Evolutionary conservation across 371 early-diverging fungal species (phyloP).

Genomic region (Funneliformis caledonium): DNA sequence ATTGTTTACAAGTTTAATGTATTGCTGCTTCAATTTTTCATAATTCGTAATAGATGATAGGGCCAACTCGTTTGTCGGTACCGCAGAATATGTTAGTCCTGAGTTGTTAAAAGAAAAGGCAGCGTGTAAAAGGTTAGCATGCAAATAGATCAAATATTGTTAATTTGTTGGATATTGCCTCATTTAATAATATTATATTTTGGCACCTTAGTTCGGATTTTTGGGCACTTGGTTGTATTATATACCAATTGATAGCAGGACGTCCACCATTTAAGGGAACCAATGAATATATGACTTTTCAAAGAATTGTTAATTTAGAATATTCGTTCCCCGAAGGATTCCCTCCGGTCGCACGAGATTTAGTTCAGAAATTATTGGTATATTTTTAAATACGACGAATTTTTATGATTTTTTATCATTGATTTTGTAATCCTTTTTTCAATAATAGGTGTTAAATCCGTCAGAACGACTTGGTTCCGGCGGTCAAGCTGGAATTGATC

Average conservation of each 20-base stretch:
- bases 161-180: not conserved
- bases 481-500: constrained; percentile 63
- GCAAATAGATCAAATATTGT: not conserved
- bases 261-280: constrained; percentile 95
- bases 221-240: constrained; percentile 98
- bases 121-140: constrained; percentile 65
- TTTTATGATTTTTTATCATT: not conserved
- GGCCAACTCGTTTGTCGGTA: constrained; percentile 94
- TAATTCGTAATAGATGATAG: constrained; percentile 48
- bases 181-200: not conserved
- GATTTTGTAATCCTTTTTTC: not conserved
- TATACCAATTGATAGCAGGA: constrained; percentile 94
- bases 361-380: constrained; percentile 76
- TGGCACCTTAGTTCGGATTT: constrained; percentile 77
- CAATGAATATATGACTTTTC: constrained; percentile 96
- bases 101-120: constrained; percentile 91
- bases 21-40: not conserved
- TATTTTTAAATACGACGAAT: not conserved
- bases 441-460: constrained; percentile 65
- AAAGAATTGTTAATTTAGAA: constrained; percentile 87
- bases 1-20: not conserved
- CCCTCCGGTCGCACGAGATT: constrained; percentile 65
- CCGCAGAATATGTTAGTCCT: constrained; percentile 96
- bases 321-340: constrained; percentile 81
- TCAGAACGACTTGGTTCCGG: constrained; percentile 70